A percentile compares a stretch with the other conserved stretches of the same genome.
These are phyloP conservation scores for Penicillium oxalicum DNA, from an alignment of 2,329 filamentous ascomycete species.

Conservation along the genomic window DNA sequence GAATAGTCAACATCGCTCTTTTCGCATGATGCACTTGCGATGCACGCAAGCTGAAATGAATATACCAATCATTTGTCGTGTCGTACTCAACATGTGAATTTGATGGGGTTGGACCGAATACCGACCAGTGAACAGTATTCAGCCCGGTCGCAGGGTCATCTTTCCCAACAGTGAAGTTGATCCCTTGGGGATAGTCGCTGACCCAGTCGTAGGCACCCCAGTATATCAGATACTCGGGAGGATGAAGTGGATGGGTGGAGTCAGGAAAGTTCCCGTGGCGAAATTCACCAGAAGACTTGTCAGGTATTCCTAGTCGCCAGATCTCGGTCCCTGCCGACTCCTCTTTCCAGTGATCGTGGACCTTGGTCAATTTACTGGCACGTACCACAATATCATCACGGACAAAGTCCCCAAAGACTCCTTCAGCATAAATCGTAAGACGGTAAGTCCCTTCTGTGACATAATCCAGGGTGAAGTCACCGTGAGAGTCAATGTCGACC, in stretches of 20 bases:
- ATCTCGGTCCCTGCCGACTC: slow-evolving; percentile 55
- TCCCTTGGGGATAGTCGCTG: slow-evolving; percentile 53
- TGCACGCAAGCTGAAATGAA: slow-evolving; percentile 47
- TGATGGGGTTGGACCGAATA: slow-evolving; percentile 46
- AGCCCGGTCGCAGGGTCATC: slow-evolving; percentile 47
- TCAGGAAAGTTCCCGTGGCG: slow-evolving; percentile 52
- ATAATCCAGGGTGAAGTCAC: slow-evolving; percentile 48
- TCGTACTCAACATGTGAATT: slow-evolving; percentile 39
- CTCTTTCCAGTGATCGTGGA: slow-evolving; percentile 45
- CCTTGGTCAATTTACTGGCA: slow-evolving; percentile 37
- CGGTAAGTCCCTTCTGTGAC: slow-evolving; percentile 56
- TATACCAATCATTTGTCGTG: slow-evolving; percentile 54
- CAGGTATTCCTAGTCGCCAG: slow-evolving; percentile 58
- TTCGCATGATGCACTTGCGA: slow-evolving; percentile 39
- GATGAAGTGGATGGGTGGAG: slow-evolving; percentile 45
- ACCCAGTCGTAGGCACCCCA: slow-evolving; percentile 57
- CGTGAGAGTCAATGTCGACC: slow-evolving; percentile 46
- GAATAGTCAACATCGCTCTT: slow-evolving; percentile 55
- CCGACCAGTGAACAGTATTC: slow-evolving; percentile 63
- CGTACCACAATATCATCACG: slow-evolving; percentile 47
- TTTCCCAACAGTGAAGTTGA: slow-evolving; percentile 53
- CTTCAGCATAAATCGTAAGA: slow-evolving; percentile 57
- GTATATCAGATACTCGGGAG: slow-evolving; percentile 57
- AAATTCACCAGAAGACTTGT: slow-evolving; percentile 57
- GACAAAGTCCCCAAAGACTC: slow-evolving; percentile 55